phyloP scores from a whole-genome alignment of 2,329 filamentous ascomycete species.

The Pestalotiopsis sp. region DNA sequence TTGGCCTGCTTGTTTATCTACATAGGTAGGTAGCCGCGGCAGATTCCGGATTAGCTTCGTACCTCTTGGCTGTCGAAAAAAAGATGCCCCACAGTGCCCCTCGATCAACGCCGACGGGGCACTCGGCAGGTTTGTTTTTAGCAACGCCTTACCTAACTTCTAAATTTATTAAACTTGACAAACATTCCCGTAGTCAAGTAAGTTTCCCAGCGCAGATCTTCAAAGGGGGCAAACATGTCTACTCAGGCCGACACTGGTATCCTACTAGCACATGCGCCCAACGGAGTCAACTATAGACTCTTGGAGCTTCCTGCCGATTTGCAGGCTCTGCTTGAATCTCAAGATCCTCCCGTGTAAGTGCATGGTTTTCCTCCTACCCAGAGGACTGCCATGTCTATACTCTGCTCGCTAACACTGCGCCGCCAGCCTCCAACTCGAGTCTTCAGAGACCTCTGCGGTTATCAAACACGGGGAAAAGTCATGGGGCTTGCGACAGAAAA shows the following conservation, averaged over 20 bases:
- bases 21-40: not conserved
- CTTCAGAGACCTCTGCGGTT: slow-evolving; percentile 54
- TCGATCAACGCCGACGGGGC: not conserved
- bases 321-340: slow-evolving; percentile 55
- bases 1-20: not conserved
- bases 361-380: slow-evolving; percentile 17
- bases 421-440: slow-evolving; percentile 49
- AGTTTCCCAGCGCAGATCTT: not conserved
- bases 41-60: not conserved
- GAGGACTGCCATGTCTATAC: not conserved
- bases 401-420: slow-evolving; percentile 14
- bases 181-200: not conserved
- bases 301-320: slow-evolving; percentile 65
- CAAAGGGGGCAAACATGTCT: slow-evolving; percentile 37
- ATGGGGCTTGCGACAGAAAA: slow-evolving; percentile 66
- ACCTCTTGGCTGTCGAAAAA: not conserved
- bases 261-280: slow-evolving; percentile 51
- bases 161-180: not conserved
- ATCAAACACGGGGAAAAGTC: slow-evolving; percentile 54
- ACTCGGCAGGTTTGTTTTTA: not conserved
- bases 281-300: slow-evolving; percentile 58
- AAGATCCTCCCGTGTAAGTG: slow-evolving; percentile 54
- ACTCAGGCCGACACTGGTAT: slow-evolving; percentile 49
- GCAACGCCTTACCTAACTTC: not conserved
- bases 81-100: not conserved